Percentiles rank a stretch among this genome's conserved stretches.
Conservation (phyloP, 257 asterid species). For the Solanum lycopersicoides region DNA sequence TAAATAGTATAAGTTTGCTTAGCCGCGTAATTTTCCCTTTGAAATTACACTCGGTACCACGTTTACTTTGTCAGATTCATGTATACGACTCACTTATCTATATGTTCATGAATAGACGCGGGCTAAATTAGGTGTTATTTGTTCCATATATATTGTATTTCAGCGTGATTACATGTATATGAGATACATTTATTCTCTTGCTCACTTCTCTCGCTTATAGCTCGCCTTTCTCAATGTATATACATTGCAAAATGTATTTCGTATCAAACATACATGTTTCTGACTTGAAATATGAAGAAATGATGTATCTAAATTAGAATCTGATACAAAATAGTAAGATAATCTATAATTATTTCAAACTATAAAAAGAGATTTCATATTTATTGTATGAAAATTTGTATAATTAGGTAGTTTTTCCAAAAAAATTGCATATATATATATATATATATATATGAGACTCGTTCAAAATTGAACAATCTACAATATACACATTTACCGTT, state of each 20-base stretch:
- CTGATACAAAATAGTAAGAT: neutral
- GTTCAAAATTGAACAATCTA: neutral
- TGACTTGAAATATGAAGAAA: neutral
- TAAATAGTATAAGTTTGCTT: too few relatives aligned
- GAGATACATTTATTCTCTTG: neutral
- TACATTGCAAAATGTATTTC: neutral
- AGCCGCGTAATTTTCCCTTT: too few relatives aligned
- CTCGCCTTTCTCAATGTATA: neutral
- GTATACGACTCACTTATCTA: too few relatives aligned
- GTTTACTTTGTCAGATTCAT: neutral
- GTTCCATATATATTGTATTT: fast-evolving
- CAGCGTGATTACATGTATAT: neutral
- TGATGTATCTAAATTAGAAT: neutral
- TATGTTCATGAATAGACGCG: neutral
- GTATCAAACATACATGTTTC: neutral
- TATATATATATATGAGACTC: neutral
- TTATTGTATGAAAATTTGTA: neutral
- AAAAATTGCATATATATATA: neutral
- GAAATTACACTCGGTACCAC: neutral
- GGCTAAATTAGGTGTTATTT: fast-evolving
- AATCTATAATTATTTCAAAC: neutral
- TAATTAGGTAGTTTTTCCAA: neutral
- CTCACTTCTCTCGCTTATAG: neutral
- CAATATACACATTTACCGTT: too few relatives aligned
- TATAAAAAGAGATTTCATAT: neutral